phyloP scores from a whole-genome alignment of 2,329 filamentous ascomycete genomes.

The Colletotrichum cuscutae region DNA sequence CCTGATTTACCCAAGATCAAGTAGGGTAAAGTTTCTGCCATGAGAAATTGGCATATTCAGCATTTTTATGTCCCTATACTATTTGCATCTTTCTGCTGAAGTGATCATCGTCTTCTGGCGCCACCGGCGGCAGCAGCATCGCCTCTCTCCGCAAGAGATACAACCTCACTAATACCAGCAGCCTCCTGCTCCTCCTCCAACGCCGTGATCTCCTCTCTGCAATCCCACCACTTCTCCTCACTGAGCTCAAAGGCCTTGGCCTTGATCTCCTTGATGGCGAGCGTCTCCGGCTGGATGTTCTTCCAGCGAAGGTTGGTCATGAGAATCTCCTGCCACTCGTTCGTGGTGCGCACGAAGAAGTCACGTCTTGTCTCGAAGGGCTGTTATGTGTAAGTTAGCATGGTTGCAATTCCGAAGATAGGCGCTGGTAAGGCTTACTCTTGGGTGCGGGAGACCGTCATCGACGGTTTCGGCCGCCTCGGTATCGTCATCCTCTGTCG shows the following conservation, averaged over 20 bases:
- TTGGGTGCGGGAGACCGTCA: constrained; percentile 79
- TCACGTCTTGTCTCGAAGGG: constrained; percentile 92
- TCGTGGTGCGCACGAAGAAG: constrained; percentile 89
- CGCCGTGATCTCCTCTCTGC: constrained; percentile 88
- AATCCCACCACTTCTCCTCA: constrained; percentile 99
- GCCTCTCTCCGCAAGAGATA: constrained; percentile 82
- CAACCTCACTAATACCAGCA: constrained; percentile 93
- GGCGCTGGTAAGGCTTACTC: constrained; percentile 50
- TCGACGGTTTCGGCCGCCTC: constrained; percentile 66
- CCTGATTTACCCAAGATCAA: no score
- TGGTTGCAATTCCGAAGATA: neutral
- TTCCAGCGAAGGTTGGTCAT: constrained; percentile 79
- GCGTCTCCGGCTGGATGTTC: constrained; percentile 72
- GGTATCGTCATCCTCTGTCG: constrained; percentile 56
- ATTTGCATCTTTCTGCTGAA: neutral
- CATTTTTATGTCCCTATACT: neutral
- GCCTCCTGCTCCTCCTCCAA: constrained; percentile 97
- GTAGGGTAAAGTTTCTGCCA: no score
- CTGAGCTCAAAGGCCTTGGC: constrained; percentile 89
- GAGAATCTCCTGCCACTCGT: constrained; percentile 90
- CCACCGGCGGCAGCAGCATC: constrained; percentile 64
- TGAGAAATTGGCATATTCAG: neutral
- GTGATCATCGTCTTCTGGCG: constrained; percentile 34
- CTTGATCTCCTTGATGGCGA: constrained; percentile 90
- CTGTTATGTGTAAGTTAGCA: constrained; percentile 50